Base-by-base conservation (phyloP, 352 stramenopile species). In the Pythium folliculosum region DNA sequence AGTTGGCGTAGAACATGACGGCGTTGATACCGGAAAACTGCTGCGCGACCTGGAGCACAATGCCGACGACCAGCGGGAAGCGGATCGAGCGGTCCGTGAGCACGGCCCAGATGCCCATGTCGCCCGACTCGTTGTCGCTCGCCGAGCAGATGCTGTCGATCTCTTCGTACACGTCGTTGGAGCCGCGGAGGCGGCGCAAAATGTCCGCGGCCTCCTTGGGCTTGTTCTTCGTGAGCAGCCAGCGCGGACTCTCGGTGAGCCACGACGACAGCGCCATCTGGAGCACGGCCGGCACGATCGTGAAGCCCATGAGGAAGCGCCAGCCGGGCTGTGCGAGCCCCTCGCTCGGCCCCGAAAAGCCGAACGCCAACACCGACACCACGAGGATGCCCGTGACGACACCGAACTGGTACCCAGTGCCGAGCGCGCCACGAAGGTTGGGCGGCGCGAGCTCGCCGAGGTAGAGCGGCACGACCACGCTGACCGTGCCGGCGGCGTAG, bases 81-180 rank as follows among this genome's bases (percentile, higher is more conserved):
- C 75, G 75, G 53, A 82, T 78, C 59, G 59, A 71, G 38, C 50
- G 65, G 69, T 82, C 75, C 44, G 48, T 48, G 44, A 82, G 58
- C n/a, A 82, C 75, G 47, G 71, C 69, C 75, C 64, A 77, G 56
- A 82, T 70, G 51, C 72, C 71, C 72, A 82, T 80, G 51, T 77
- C 75, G 35, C 72, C 73, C 23, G 69, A 76, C 67, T 82, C 75
- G 63, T 82, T 82, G 60, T 82, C 75, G 44, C 72, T 80, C 8
- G 75, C 75, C 43, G 75, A 82, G 62, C 75, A 82, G 43, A 82
- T 82, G 56, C 72, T 79, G 70, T 82, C 75, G 50, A 82, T 82
- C 61, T 82, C 75, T 43, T 82, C 75, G 60, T 82, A 82, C 59
- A 82, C 75, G 38, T 82, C 75, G 30, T 67, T 71, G n/a, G 75